Percentiles rank a stretch among this genome's conserved stretches.
Evolutionary conservation across 2,329 filamentous ascomycete genomes (phyloP).

Genomic region (Scytalidium lignicola): DNA sequence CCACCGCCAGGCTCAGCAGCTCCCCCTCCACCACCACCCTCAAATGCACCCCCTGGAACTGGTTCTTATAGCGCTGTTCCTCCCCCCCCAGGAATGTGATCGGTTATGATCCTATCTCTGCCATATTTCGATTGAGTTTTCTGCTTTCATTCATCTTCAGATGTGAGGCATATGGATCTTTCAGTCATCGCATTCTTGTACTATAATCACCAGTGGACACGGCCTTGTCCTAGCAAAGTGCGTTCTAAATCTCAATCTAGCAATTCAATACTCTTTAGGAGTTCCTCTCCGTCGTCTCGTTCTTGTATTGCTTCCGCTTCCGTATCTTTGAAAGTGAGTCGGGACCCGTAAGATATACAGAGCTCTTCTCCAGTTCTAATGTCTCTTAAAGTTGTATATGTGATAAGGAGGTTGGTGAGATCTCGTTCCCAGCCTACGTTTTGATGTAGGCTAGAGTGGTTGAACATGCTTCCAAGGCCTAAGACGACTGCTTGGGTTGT

Average conservation of each 20-base stretch:
- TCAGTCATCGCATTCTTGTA: conserved; percentile 21
- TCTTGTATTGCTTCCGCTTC: conserved; percentile 19
- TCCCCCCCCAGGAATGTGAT: conserved; percentile 44
- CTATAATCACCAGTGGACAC: conserved; percentile 1
- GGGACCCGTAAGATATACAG: conserved; percentile 36
- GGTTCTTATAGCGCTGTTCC: conserved; percentile 58
- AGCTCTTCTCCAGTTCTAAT: conserved; percentile 48
- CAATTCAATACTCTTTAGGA: conserved; percentile 26
- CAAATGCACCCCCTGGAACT: conserved; percentile 46
- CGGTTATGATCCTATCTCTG: not conserved
- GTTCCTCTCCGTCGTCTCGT: conserved; percentile 21
- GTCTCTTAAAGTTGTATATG: conserved; percentile 44
- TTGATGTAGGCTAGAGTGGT: conserved; percentile 45
- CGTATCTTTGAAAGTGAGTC: conserved; percentile 31
- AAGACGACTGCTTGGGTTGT: conserved; percentile 47
- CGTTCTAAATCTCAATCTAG: conserved; percentile 19
- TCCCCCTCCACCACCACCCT: conserved; percentile 53
- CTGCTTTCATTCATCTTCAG: conserved; percentile 1
- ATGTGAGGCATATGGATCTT: conserved; percentile 4
- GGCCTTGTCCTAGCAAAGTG: not conserved
- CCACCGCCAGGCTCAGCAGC: conserved; percentile 54
- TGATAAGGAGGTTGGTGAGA: conserved; percentile 36
- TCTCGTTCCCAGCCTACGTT: conserved; percentile 53
- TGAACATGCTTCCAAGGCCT: conserved; percentile 54
- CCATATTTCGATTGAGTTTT: not conserved